phyloP scores from a whole-genome alignment of 2,329 filamentous ascomycete species.

The Sporothrix sp. region DNA sequence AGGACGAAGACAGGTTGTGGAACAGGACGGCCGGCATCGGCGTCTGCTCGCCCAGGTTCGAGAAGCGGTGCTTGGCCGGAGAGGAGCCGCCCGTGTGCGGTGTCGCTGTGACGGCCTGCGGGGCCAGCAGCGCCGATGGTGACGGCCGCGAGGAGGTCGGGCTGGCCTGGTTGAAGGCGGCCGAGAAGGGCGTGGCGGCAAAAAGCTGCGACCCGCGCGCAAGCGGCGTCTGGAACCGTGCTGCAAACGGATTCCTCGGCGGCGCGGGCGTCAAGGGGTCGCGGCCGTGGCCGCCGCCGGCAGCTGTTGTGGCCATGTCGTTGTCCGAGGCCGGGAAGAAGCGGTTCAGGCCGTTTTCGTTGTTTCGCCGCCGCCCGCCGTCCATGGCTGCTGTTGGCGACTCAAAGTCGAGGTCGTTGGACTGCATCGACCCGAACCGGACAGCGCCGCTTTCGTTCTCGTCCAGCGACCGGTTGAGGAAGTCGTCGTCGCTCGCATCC shows the following conservation, averaged over 20 bases:
- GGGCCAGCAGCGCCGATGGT: constrained; percentile 35
- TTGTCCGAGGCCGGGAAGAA: no score
- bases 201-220: constrained; percentile 44
- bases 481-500: constrained; percentile 14
- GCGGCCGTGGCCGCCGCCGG: no score
- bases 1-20: constrained; percentile 8
- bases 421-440: constrained; percentile 32
- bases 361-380: background rate
- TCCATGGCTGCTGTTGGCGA: constrained; percentile 6
- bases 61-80: constrained; percentile 37
- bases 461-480: constrained; percentile 25
- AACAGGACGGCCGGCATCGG: constrained; percentile 7
- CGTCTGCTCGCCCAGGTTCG: constrained; percentile 4
- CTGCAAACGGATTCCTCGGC: constrained; percentile 39
- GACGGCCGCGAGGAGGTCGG: constrained; percentile 51
- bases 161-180: constrained; percentile 38
- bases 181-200: constrained; percentile 44
- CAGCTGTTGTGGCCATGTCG: background rate
- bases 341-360: background rate
- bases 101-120: constrained; percentile 32
- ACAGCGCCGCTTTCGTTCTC: constrained; percentile 43
- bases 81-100: constrained; percentile 36
- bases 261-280: constrained; percentile 40
- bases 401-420: constrained; percentile 31
- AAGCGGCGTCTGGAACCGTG: constrained; percentile 25